A percentile compares a stretch with the other conserved stretches of the same genome.
These are phyloP conservation scores for Rhodotorula sp. DNA, from an alignment of 1,284 basidiomycete genomes.

Conservation along the genomic window DNA sequence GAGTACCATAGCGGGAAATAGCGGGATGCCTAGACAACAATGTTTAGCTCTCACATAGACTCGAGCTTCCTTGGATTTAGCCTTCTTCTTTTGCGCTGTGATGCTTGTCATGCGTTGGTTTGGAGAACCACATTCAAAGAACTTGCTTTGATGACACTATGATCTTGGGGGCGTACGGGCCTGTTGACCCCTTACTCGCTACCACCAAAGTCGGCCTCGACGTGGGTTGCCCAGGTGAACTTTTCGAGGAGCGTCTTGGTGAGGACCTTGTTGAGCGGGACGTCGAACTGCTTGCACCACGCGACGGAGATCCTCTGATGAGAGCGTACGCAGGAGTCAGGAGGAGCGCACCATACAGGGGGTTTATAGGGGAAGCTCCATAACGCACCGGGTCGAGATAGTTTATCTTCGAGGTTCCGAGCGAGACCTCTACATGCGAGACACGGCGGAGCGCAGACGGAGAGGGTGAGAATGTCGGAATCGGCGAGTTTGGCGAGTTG, in stretches of 20 bases:
- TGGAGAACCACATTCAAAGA: constrained; percentile 82
- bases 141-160: constrained; percentile 75
- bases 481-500: background rate
- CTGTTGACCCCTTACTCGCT: background rate
- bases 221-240: constrained; percentile 49
- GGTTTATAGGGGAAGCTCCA: background rate
- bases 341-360: background rate
- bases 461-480: background rate
- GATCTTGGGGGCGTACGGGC: constrained; percentile 1
- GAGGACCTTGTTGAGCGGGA: constrained; percentile 87
- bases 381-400: constrained; percentile 46
- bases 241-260: constrained; percentile 80
- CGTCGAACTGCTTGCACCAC: constrained; percentile 80
- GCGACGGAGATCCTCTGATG: constrained; percentile 66
- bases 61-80: no score
- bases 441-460: background rate
- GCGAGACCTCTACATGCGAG: constrained; percentile 63
- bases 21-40: constrained; percentile 53
- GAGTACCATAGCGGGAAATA: constrained; percentile 57
- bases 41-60: no score
- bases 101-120: constrained; percentile 64
- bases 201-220: constrained; percentile 39
- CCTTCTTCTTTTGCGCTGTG: no score
- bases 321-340: background rate
- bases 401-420: constrained; percentile 75